Conservation (phyloP, 306 rosid species). For the Sechiopsis laciniata region DNA sequence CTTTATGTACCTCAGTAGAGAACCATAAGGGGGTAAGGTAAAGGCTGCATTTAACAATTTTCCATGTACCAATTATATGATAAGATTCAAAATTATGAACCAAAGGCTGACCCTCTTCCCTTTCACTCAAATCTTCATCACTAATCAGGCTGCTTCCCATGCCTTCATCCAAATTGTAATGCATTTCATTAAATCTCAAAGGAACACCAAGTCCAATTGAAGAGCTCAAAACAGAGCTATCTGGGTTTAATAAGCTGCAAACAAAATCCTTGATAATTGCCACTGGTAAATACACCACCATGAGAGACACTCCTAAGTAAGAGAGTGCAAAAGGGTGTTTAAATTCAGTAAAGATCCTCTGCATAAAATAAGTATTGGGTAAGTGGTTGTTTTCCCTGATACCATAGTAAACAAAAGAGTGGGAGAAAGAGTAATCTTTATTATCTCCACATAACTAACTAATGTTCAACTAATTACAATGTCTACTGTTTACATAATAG, state of each 20-base stretch:
- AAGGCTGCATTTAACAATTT: conserved; percentile 48
- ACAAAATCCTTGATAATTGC: conserved; percentile 48
- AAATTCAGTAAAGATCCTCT: conserved; percentile 61
- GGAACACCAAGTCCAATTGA: conserved; percentile 31
- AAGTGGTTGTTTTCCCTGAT: conserved; percentile 10
- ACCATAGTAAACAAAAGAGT: no score
- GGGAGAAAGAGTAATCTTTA: no score
- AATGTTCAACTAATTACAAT: no score
- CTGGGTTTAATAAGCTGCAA: conserved; percentile 26
- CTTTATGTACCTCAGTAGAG: conserved; percentile 55
- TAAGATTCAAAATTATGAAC: conserved; percentile 24
- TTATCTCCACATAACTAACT: no score
- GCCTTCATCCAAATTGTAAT: conserved; percentile 22
- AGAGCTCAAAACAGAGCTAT: conserved; percentile 6
- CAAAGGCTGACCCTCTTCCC: conserved; percentile 48
- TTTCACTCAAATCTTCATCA: conserved; percentile 37
- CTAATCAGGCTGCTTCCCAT: conserved; percentile 30
- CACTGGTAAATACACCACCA: conserved; percentile 52
- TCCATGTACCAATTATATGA: conserved; percentile 38
- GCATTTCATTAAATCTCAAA: conserved; percentile 30
- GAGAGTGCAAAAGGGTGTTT: conserved; percentile 68
- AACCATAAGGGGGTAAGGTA: conserved; percentile 67
- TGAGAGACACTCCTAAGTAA: conserved; percentile 56
- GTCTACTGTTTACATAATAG: background rate
- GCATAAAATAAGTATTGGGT: conserved; percentile 30